phyloP scores from a whole-genome alignment of 192 early-diverging fungal species.

The Backusella tarrabulga region DNA sequence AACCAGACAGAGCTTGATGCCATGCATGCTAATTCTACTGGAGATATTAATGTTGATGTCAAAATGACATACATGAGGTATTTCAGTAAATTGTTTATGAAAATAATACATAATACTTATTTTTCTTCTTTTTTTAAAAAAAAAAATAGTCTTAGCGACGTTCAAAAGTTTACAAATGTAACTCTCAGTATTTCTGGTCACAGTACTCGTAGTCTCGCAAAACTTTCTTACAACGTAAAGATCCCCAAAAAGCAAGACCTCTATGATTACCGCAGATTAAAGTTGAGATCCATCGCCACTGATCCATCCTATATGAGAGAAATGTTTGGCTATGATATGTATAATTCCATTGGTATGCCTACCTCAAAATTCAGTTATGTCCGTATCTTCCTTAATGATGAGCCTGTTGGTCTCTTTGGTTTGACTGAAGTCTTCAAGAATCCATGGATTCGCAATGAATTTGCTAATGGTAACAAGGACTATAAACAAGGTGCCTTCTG shows the following conservation, averaged over 20 bases:
- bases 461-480: conserved; percentile 25
- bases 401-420: conserved; percentile 10
- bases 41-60: neutral
- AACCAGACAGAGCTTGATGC: neutral
- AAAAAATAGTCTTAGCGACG: neutral
- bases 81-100: neutral
- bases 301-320: conserved; percentile 11
- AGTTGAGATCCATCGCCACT: conserved; percentile 10
- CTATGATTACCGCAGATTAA: neutral
- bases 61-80: conserved; percentile 18
- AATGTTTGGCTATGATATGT: neutral
- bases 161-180: neutral
- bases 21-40: conserved; percentile 1
- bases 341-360: neutral
- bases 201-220: neutral
- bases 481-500: conserved; percentile 9
- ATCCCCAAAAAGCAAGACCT: neutral
- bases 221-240: conserved; percentile 2
- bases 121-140: neutral
- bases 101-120: neutral
- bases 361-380: neutral
- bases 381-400: neutral
- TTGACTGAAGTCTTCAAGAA: conserved; percentile 31
- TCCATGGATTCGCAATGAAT: conserved; percentile 30
- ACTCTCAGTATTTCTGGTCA: conserved; percentile 1